These are phyloP conservation scores for Pterocarpus macrocarpus DNA, from an alignment of 306 rosid species.

Conservation along the genomic window DNA sequence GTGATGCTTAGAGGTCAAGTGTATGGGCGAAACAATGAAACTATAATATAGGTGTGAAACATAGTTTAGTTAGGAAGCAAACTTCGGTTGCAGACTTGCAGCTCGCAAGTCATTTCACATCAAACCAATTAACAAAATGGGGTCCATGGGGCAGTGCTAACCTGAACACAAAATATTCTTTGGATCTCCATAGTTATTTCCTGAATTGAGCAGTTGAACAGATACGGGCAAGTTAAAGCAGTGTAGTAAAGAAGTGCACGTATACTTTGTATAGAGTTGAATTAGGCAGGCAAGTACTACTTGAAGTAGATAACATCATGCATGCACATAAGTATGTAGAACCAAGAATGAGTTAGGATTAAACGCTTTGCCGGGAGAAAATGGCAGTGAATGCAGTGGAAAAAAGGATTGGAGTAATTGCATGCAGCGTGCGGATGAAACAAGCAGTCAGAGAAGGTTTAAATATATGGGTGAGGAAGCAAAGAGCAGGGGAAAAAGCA, in stretches of 20 bases:
- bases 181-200: not conserved
- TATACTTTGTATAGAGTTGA: not conserved
- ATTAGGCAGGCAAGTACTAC: not conserved
- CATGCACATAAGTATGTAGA: not conserved
- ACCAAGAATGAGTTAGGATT: conserved; percentile 23
- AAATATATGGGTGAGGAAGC: not conserved
- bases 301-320: not conserved
- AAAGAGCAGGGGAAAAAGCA: not conserved
- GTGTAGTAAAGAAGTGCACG: not conserved
- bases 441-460: not conserved
- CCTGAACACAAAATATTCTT: not conserved
- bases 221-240: not conserved
- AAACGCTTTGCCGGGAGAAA: not conserved
- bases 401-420: conserved; percentile 32
- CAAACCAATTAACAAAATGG: not conserved
- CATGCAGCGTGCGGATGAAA: conserved; percentile 34
- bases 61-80: not conserved
- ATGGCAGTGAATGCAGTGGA: not conserved
- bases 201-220: not conserved
- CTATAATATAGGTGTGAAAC: not conserved
- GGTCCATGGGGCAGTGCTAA: not conserved
- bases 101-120: not conserved
- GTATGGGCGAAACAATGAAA: not conserved
- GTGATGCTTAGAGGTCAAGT: not conserved
- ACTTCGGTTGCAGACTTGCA: not conserved